phyloP scores from a whole-genome alignment of 140 eudicot species.

The Flaveria floridana region DNA sequence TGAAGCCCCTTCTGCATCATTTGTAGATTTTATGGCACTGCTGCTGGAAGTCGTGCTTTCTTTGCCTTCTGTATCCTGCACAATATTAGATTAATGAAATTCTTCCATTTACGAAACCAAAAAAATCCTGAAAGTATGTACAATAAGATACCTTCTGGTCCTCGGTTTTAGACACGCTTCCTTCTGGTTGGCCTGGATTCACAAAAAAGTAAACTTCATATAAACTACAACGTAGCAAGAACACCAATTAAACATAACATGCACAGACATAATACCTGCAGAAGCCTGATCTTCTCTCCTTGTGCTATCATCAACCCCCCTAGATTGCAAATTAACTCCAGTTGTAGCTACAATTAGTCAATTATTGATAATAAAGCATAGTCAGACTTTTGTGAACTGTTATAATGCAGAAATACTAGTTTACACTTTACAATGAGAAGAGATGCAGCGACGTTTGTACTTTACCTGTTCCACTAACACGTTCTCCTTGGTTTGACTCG shows the following conservation, averaged over 20 bases:
- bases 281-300: slow-evolving; percentile 41
- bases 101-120: not conserved
- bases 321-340: slow-evolving; percentile 42
- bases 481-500: slow-evolving; percentile 51
- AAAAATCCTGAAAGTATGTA: not conserved
- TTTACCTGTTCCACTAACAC: slow-evolving; percentile 40
- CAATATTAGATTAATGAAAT: slow-evolving; percentile 20
- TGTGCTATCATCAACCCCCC: slow-evolving; percentile 43
- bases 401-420: slow-evolving; percentile 37
- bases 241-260: not conserved
- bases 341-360: slow-evolving; percentile 35
- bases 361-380: slow-evolving; percentile 24
- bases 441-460: slow-evolving; percentile 32
- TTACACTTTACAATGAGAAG: slow-evolving; percentile 30
- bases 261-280: slow-evolving; percentile 38
- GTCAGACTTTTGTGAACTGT: slow-evolving; percentile 12
- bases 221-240: not conserved
- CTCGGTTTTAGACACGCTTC: slow-evolving; percentile 22
- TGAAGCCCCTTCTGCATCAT: slow-evolving; percentile 31
- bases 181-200: slow-evolving; percentile 48
- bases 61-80: slow-evolving; percentile 36
- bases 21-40: slow-evolving; percentile 27
- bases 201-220: slow-evolving; percentile 13
- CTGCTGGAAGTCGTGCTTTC: slow-evolving; percentile 32
- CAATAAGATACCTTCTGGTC: slow-evolving; percentile 35